Evolutionary conservation across 805 yeast genomes (phyloP), one percentile per base, ranked within the genome.

Genomic region (Spencermartinsiella europaea): DNA sequence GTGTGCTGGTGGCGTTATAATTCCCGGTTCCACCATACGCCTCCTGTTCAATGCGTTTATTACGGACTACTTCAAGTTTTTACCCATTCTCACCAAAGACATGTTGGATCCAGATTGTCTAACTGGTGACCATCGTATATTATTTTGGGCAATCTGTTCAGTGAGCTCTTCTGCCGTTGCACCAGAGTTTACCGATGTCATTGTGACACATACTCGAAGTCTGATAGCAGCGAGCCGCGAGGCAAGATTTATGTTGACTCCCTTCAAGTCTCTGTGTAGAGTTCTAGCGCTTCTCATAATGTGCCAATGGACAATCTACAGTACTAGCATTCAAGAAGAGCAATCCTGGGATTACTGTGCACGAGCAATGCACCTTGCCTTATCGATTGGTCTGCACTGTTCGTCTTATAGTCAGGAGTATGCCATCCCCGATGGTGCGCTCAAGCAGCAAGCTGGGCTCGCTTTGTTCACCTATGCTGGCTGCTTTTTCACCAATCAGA

Each of bases 361-460:
- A n/a, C 41, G 37, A 34, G 53, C 50, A 10, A 17, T 47, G 12
- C 27, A 34, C 22, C 20, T 47, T 14, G 50, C 45, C 2, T 31
- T 49, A 44, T 44, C 33, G 25, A 37, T 47, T 2, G 53, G 53
- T 3, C 38, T 47, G 4, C 53, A 49, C 34, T 27, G 45, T n/a
- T 42, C 50, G 14, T 37, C 50, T 22, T 47, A 21, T 21, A n/a
- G 44, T 3, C 47, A 39, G 36, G 50, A 47, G 17, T 46, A 46
- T 27, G 33, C 34, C 5, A n/a, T 42, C 4, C 17, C 22, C 15
- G 41, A 34, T 12, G 42, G 42, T 31, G 34, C 37, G 8, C 28
- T 46, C 5, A 15, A 21, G 17, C 28, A 46, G 33, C 49, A 42
- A 20, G 22, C 25, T 7, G 40, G 31, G 3, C 22, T 31, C 12